These are phyloP conservation scores for Orbilia quercus DNA, from an alignment of 2,329 filamentous ascomycete genomes.

Conservation along the genomic window DNA sequence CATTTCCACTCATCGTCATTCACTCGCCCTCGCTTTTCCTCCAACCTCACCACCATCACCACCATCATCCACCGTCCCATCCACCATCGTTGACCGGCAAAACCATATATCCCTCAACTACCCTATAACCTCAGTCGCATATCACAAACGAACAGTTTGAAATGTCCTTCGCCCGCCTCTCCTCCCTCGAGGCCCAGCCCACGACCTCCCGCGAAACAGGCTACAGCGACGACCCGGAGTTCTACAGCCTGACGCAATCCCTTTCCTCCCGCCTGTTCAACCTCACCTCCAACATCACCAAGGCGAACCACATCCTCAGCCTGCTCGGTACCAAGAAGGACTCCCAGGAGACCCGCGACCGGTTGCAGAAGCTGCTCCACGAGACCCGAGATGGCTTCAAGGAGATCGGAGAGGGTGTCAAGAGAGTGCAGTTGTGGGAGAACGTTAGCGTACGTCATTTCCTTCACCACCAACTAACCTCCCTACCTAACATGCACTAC, in stretches of 20 bases:
- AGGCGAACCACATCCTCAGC: constrained; percentile 83
- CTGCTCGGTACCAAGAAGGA: constrained; percentile 90
- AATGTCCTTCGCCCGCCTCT: constrained; percentile 94
- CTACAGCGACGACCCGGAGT: constrained; percentile 93
- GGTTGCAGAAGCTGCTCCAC: constrained; percentile 86
- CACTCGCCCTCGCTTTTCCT: constrained; percentile 1
- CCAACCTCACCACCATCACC: constrained; percentile 12
- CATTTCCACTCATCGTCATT: constrained; percentile 34
- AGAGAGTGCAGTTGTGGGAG: constrained; percentile 88
- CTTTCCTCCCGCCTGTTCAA: constrained; percentile 90
- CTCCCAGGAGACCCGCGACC: constrained; percentile 87
- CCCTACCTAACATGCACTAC: background rate
- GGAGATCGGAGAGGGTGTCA: constrained; percentile 90
- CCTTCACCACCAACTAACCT: background rate
- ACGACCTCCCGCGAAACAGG: constrained; percentile 75
- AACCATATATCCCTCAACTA: background rate
- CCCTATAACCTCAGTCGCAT: constrained; percentile 6
- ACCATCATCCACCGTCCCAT: background rate
- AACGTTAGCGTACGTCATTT: constrained; percentile 76
- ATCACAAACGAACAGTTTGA: constrained; percentile 1
- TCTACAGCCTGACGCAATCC: constrained; percentile 81
- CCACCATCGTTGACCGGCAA: background rate
- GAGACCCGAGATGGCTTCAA: constrained; percentile 89
- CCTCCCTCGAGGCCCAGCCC: constrained; percentile 82
- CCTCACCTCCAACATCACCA: constrained; percentile 86